A percentile compares a stretch with the other conserved stretches of the same genome.
Conservation (phyloP, 441 rosid genomes). For the Erysimum pusillum region DNA sequence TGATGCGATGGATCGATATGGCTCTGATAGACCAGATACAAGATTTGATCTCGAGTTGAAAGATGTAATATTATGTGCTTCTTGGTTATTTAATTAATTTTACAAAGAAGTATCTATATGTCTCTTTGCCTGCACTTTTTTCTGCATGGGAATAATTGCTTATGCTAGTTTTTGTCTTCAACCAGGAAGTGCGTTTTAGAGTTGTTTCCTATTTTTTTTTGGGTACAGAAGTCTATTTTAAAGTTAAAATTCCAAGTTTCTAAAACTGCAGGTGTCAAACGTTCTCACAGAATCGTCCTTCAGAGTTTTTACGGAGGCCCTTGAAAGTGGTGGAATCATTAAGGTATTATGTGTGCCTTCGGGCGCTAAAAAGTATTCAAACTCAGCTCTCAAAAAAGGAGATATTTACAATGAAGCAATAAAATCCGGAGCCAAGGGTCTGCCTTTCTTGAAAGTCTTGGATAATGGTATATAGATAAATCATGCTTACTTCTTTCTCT, state of each 20-base stretch:
- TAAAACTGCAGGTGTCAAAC: constrained; percentile 81
- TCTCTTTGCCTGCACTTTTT: constrained; percentile 28
- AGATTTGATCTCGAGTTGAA: constrained; percentile 93
- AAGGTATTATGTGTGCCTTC: constrained; percentile 84
- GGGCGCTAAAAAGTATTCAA: constrained; percentile 81
- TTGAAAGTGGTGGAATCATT: constrained; percentile 77
- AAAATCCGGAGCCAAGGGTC: constrained; percentile 93
- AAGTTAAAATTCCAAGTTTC: constrained; percentile 7
- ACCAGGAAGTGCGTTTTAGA: constrained; percentile 9
- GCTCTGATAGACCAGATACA: constrained; percentile 95
- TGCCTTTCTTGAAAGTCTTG: constrained; percentile 88
- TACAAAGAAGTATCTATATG: constrained; percentile 1
- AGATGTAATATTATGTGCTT: constrained; percentile 64
- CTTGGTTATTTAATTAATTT: constrained; percentile 14
- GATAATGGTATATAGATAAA: constrained; percentile 70
- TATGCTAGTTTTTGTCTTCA: neutral
- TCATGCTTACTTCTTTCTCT: constrained; percentile 14
- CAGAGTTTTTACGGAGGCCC: constrained; percentile 76
- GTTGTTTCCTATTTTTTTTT: neutral
- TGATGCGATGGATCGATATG: constrained; percentile 87
- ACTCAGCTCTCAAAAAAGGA: constrained; percentile 92
- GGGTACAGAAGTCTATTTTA: neutral
- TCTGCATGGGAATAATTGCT: neutral
- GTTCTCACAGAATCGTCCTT: constrained; percentile 70
- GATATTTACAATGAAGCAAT: constrained; percentile 79